Evolutionary conservation across 2,329 filamentous ascomycete species (phyloP).

Genomic region (Colletotrichum paranaense): DNA sequence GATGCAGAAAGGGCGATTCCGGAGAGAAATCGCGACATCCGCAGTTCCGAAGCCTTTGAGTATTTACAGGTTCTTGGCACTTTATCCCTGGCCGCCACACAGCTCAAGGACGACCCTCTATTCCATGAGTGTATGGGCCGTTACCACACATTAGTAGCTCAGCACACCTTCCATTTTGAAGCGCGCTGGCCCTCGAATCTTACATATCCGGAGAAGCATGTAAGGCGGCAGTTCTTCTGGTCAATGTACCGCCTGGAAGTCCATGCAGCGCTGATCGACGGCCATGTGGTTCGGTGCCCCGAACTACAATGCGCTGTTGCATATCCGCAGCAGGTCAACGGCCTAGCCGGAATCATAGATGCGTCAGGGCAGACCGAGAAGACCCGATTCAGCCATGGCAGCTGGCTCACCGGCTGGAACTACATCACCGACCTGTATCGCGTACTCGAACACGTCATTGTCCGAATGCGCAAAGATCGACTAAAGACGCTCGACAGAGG

Average conservation of each 20-base stretch:
- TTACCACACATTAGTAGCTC: slow-evolving; percentile 60
- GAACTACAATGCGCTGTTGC: slow-evolving; percentile 36
- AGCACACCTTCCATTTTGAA: slow-evolving; percentile 65
- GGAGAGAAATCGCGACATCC: slow-evolving; percentile 26
- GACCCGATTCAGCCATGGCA: slow-evolving; percentile 21
- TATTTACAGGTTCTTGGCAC: slow-evolving; percentile 52
- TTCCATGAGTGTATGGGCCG: slow-evolving; percentile 63
- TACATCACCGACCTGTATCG: slow-evolving; percentile 68
- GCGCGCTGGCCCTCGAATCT: slow-evolving; percentile 60
- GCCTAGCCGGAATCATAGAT: slow-evolving; percentile 23
- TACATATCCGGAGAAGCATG: slow-evolving; percentile 50
- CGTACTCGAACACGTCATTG: slow-evolving; percentile 62
- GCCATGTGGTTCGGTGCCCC: slow-evolving; percentile 34
- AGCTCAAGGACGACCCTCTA: slow-evolving; percentile 58
- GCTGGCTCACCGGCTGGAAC: slow-evolving; percentile 68
- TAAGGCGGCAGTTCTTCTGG: slow-evolving; percentile 56
- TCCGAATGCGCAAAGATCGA: slow-evolving; percentile 34
- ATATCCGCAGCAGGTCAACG: slow-evolving; percentile 23
- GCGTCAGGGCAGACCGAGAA: slow-evolving; percentile 9
- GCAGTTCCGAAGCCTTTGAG: slow-evolving; percentile 20
- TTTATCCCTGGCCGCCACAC: slow-evolving; percentile 61
- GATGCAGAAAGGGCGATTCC: slow-evolving; percentile 33
- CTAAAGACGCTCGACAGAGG: slow-evolving; percentile 29
- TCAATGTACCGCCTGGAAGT: slow-evolving; percentile 68
- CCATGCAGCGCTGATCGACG: slow-evolving; percentile 64